These are phyloP conservation scores for Beta corolliflora DNA, from an alignment of 179 eudicot genomes.

Conservation along the genomic window DNA sequence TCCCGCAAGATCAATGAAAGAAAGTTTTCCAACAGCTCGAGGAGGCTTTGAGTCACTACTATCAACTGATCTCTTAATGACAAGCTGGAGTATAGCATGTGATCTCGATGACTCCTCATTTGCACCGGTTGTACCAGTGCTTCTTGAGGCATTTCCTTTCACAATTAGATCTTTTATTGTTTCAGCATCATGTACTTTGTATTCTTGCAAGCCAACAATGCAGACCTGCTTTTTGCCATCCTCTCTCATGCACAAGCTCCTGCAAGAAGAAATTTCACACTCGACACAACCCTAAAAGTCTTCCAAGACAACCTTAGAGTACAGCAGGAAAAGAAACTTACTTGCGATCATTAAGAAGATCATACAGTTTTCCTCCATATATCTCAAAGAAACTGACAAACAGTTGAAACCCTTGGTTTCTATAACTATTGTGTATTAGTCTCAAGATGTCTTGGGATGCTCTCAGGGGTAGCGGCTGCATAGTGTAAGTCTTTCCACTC, in stretches of 20 bases:
- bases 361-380: constrained; percentile 94
- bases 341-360: constrained; percentile 92
- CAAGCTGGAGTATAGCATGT: constrained; percentile 98
- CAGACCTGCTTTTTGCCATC: constrained; percentile 97
- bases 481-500: constrained; percentile 96
- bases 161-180: constrained; percentile 81
- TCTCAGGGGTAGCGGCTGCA: constrained; percentile 92
- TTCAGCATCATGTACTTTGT: constrained; percentile 72
- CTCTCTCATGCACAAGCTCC: constrained; percentile 91
- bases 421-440: constrained; percentile 75
- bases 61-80: constrained; percentile 70
- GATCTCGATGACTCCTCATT: constrained; percentile 98
- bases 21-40: constrained; percentile 79
- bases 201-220: constrained; percentile 97
- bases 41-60: constrained; percentile 82
- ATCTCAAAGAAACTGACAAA: constrained; percentile 97
- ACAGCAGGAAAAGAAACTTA: constrained; percentile 31
- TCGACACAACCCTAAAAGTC: background rate
- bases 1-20: constrained; percentile 99
- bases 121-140: constrained; percentile 99
- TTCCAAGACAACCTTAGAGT: background rate
- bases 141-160: constrained; percentile 87
- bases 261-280: constrained; percentile 27
- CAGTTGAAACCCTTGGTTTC: constrained; percentile 91
- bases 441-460: constrained; percentile 87